phyloP scores from a whole-genome alignment of 495 filamentous ascomycete genomes.

The Umbilicaria muhlenbergii region DNA sequence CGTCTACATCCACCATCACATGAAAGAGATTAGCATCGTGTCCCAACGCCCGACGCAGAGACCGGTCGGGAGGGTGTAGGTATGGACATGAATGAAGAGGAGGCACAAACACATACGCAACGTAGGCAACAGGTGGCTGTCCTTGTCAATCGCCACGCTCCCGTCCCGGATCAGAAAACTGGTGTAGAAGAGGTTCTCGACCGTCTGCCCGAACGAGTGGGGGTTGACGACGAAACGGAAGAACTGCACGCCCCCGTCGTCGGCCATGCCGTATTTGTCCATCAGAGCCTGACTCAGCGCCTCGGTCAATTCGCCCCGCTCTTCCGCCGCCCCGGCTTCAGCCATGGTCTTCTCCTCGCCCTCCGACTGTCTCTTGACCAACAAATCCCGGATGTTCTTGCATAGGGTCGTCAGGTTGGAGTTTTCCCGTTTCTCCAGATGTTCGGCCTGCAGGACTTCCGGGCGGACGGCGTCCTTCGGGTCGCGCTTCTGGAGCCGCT shows the following conservation, averaged over 20 bases:
- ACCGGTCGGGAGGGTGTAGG: no score
- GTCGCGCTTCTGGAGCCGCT: slow-evolving; percentile 43
- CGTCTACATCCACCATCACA: no score
- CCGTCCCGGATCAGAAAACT: slow-evolving; percentile 90
- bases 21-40: no score
- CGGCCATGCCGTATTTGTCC: slow-evolving; percentile 38
- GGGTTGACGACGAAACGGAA: slow-evolving; percentile 84
- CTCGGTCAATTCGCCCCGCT: slow-evolving; percentile 19
- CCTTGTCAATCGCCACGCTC: slow-evolving; percentile 44
- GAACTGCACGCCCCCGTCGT: slow-evolving; percentile 52
- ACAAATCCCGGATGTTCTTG: slow-evolving; percentile 38
- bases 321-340: slow-evolving; percentile 21
- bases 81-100: background rate
- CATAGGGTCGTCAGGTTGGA: slow-evolving; percentile 58
- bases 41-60: no score
- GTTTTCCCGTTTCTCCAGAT: slow-evolving; percentile 57
- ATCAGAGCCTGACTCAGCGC: slow-evolving; percentile 26
- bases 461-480: slow-evolving; percentile 50
- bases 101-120: slow-evolving; percentile 43
- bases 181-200: slow-evolving; percentile 95
- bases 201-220: slow-evolving; percentile 77
- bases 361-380: slow-evolving; percentile 24
- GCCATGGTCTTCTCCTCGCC: slow-evolving; percentile 21
- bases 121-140: slow-evolving; percentile 50
- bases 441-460: slow-evolving; percentile 51